phyloP scores from a whole-genome alignment of 371 early-diverging fungal species.

The Apophysomyces trapeziformis region DNA sequence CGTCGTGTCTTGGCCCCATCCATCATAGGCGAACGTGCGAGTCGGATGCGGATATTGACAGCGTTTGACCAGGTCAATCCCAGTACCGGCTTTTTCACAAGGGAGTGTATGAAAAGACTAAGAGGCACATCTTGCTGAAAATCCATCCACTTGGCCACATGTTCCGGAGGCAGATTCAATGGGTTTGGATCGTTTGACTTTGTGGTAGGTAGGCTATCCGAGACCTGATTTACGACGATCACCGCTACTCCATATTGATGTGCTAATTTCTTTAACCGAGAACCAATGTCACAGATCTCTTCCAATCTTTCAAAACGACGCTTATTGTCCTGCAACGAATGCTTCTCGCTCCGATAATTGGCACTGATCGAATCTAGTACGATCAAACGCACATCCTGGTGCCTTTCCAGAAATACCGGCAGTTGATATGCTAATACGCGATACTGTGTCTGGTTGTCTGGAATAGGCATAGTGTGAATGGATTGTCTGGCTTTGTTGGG shows the following conservation, averaged over 20 bases:
- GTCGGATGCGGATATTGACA: slow-evolving; percentile 69
- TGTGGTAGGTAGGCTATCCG: slow-evolving; percentile 26
- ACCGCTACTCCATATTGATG: slow-evolving; percentile 64
- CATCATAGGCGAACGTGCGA: slow-evolving; percentile 52
- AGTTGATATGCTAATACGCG: slow-evolving; percentile 75
- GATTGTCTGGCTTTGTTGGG: slow-evolving; percentile 26
- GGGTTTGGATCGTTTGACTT: slow-evolving; percentile 9
- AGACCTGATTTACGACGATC: slow-evolving; percentile 55
- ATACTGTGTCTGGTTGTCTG: slow-evolving; percentile 71
- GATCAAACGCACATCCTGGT: slow-evolving; percentile 62
- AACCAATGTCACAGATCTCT: slow-evolving; percentile 64
- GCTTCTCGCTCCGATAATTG: slow-evolving; percentile 65
- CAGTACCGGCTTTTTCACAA: slow-evolving; percentile 65
- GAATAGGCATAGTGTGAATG: slow-evolving; percentile 67
- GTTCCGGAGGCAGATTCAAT: slow-evolving; percentile 13
- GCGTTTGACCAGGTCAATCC: slow-evolving; percentile 82
- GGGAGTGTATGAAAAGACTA: slow-evolving; percentile 47
- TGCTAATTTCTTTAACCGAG: slow-evolving; percentile 64
- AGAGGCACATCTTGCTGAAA: slow-evolving; percentile 32
- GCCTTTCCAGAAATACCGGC: slow-evolving; percentile 58
- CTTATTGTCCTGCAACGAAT: slow-evolving; percentile 14
- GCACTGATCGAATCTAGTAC: slow-evolving; percentile 89
- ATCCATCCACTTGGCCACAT: slow-evolving; percentile 38
- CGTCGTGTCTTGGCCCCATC: slow-evolving; percentile 34
- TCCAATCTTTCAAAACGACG: slow-evolving; percentile 49